Evolutionary conservation across 352 stramenopile genomes (phyloP).

Genomic region (Globisporangium carolinianum): DNA sequence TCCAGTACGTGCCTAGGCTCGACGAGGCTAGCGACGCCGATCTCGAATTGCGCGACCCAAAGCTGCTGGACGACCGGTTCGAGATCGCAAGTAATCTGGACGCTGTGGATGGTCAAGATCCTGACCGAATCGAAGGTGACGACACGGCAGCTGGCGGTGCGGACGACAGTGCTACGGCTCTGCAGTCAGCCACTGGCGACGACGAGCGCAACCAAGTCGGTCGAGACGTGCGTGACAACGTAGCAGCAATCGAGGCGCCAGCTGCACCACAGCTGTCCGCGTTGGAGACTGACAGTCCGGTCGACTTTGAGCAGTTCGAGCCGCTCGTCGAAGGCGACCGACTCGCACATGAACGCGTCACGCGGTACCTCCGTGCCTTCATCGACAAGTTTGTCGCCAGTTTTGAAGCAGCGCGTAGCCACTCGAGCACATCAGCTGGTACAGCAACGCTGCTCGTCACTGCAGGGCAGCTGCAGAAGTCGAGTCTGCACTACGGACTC

Average conservation of each 20-base stretch:
- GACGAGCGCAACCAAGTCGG: too few species aligned
- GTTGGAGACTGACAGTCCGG: too few species aligned
- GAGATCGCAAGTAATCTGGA: background rate
- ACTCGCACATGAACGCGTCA: background rate
- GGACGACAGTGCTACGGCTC: too few species aligned
- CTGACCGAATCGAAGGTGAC: too few species aligned
- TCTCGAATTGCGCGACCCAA: background rate
- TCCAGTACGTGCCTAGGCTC: background rate
- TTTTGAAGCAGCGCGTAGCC: slow-evolving; percentile 3
- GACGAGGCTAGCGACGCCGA: background rate
- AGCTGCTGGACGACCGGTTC: background rate
- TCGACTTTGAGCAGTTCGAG: too few species aligned
- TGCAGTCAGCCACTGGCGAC: too few species aligned
- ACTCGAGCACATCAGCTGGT: background rate
- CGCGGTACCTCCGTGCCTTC: background rate
- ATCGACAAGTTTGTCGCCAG: slow-evolving; percentile 1
- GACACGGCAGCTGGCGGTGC: too few species aligned
- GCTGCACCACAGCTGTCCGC: too few species aligned
- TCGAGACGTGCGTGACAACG: too few species aligned
- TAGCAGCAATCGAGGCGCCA: too few species aligned
- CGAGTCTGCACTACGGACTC: slow-evolving; percentile 10
- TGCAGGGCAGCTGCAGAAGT: slow-evolving; percentile 6
- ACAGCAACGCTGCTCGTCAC: slow-evolving; percentile 1
- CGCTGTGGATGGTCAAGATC: background rate
- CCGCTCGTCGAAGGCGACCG: background rate